Evolutionary conservation across 306 rosid genomes (phyloP), one percentile per base, ranked within the genome.

Genomic region (Malus sieversii): DNA sequence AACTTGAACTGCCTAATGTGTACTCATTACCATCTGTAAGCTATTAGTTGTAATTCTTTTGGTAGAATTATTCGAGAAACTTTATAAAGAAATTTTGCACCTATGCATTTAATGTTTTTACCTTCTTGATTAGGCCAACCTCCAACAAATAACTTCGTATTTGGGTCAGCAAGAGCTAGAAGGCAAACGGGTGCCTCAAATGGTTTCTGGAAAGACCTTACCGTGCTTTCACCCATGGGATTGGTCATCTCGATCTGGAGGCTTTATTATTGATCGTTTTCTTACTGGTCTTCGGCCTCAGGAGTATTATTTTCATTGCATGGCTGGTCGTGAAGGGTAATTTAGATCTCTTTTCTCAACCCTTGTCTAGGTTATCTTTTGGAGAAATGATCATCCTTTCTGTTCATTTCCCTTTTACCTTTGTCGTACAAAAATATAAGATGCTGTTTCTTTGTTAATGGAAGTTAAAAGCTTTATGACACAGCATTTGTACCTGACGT

Each of bases 251-350:
- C 87, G 97, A 77, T 90, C 97, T 61, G 98, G 98, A 74, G 98
- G 97, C 57, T 91, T 95, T 84, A 88, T 92, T 77, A 86, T 88
- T 81, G 98, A 95, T 76, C 92, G 97, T 78, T 95, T 95, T 87
- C 98, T 95, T 83, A 86, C 97, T 19, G 98, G 92, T 75, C 97
- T 95, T 79, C 97, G 84, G 33, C 97, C 97, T 22, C 97, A 92
- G 82, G 98, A 95, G 80, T 95, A 86, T 79, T 95, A 95, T 87
- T 95, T 95, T 73, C 98, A 95, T 79, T 95, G 97, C 80, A 95
- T 95, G 98, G 97, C 97, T 70, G 97, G 98, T 70, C 97, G 98
- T 82, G 98, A 92, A 89, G 97, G 97, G 98, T 92, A 92, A 85
- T 68, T 20, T 25, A 40, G 55, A 62, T 46, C 51, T 85, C 68